Evolutionary conservation across 331 rosid genomes (phyloP), one percentile per base, ranked within the genome.

Genomic region (Dryas integrifolia): DNA sequence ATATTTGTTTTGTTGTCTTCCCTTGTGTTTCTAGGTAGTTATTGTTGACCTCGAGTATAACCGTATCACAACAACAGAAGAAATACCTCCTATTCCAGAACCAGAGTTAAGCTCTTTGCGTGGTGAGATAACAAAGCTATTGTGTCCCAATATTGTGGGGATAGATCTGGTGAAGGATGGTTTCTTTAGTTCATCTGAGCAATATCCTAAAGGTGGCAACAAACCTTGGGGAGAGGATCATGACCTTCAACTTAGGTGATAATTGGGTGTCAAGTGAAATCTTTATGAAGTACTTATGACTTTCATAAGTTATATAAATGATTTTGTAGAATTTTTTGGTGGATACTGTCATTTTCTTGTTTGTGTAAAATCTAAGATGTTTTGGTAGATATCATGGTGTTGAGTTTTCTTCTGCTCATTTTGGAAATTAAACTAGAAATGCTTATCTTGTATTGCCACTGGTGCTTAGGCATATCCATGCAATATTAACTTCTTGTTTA

Each of bases 151-250:
- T 67, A 92, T 95, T 79, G 89, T 88, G 77, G 92, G 90, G 70
- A 95, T 95, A 80, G 99, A 95, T 88, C 88, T 77, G 67, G 69
- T 92, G 84, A 91, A 84, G 82, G 65, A 86, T 69, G 90, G 87
- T 74, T 58, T 83, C n/a, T 86, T 14, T 74, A 68, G 82, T 82
- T 51, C 83, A 70, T 76, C 87, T 46, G 96, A 87, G 77, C 83
- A 87, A 68, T 80, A 51, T 77, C 79, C 86, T 69, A 91, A 86
- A 82, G 71, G 66, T 78, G 78, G 84, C 78, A 80, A 82, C 73
- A 95, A 87, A 82, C 96, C 85, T 67, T 95, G 99, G 99, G 96
- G 99, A 84, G 97, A 86, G 82, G 92, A 84, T 78, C 96, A 95
- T 14, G 93, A 95, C 81, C 86, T 95, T 80, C 96, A 89, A 77